Base-by-base conservation (phyloP, 495 filamentous ascomycete species). In the Rostrohypoxylon terebratum region DNA sequence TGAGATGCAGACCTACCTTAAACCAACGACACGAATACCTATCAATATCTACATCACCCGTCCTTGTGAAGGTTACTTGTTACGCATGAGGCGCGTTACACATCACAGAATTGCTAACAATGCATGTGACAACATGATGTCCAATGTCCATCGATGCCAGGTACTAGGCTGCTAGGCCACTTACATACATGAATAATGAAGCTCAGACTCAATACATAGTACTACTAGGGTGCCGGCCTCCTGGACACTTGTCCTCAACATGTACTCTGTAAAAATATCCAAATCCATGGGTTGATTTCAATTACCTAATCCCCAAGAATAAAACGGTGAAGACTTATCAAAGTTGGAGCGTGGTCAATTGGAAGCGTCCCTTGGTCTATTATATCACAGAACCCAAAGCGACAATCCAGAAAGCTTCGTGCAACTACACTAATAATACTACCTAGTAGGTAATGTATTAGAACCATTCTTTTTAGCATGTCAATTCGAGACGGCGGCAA, bases 1-100 rank as follows among this genome's bases (percentile, higher is more conserved):
- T 28, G 6, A 28, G 28, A 62, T 55, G 57, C 47, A 44, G 45
- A 57, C 36, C 33, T 68, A 68, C 42, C 23, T 68, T 48, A 69
- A 69, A 57, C 6, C 34, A 47, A 68, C 57, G n/a, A 61, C 45
- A 53, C 34, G 21, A 6, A 36, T 36, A 31, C 5, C 54, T 20
- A 38, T 40, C 2, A 20, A 11, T 58, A 38, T 40, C 2, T 36
- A 11, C 40, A 58, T 38, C n/a, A 58, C 38, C 20, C 31, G n/a
- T 34, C n/a, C 11, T 6, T 36, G 2, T 25, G 11, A 9, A 23
- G 20, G 47, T 25, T 23, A 21, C 20, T 50, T 13, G 47, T 23
- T 21, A 50, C 20, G 20, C 21, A 18, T 25, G 16, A 20, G 16
- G 5, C 4, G 14, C 18, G 6, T 44, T n/a, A 45, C 42, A 45